Evolutionary conservation across 352 stramenopile species (phyloP).

Genomic region (Phytophthora niederhauseri): DNA sequence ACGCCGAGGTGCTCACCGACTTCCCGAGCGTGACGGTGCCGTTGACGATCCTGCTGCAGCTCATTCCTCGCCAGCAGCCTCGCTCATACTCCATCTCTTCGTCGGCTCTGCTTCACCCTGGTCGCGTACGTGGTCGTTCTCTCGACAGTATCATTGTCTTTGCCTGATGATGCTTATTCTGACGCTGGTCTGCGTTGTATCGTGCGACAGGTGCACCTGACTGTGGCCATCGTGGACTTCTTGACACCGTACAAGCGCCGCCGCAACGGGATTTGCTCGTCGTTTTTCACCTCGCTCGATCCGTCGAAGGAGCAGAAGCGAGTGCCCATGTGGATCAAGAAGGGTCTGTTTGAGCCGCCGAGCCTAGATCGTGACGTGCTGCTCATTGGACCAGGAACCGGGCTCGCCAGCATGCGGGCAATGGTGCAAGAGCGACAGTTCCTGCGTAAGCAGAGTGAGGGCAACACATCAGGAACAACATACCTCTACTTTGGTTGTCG

Average conservation of each 20-base stretch:
- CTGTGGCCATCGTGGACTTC: slow-evolving; percentile 91
- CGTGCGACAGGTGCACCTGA: slow-evolving; percentile 65
- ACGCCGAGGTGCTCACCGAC: slow-evolving; percentile 87
- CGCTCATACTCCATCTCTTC: slow-evolving; percentile 95
- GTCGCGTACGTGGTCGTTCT: slow-evolving; percentile 32
- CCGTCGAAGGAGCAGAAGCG: slow-evolving; percentile 38
- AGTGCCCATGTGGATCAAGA: slow-evolving; percentile 90
- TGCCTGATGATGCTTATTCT: slow-evolving; percentile 9
- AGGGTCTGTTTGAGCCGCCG: slow-evolving; percentile 74
- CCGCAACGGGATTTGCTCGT: slow-evolving; percentile 83
- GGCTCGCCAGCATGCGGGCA: slow-evolving; percentile 91
- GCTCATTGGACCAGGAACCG: slow-evolving; percentile 92
- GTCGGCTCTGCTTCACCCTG: slow-evolving; percentile 62
- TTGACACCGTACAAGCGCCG: slow-evolving; percentile 90
- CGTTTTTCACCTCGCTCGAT: slow-evolving; percentile 72
- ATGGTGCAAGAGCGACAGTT: slow-evolving; percentile 86
- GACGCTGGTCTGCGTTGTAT: slow-evolving; percentile 4
- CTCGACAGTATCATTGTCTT: neutral
- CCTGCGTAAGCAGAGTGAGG: slow-evolving; percentile 35
- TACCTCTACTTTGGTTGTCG: slow-evolving; percentile 92
- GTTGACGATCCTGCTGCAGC: slow-evolving; percentile 75
- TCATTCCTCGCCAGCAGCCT: slow-evolving; percentile 87
- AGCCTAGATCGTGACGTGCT: slow-evolving; percentile 62
- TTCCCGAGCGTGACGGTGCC: slow-evolving; percentile 82
- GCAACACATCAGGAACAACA: slow-evolving; percentile 29